Conservation (phyloP, 2,329 filamentous ascomycete species). For the Clonostachys rhizophaga region DNA sequence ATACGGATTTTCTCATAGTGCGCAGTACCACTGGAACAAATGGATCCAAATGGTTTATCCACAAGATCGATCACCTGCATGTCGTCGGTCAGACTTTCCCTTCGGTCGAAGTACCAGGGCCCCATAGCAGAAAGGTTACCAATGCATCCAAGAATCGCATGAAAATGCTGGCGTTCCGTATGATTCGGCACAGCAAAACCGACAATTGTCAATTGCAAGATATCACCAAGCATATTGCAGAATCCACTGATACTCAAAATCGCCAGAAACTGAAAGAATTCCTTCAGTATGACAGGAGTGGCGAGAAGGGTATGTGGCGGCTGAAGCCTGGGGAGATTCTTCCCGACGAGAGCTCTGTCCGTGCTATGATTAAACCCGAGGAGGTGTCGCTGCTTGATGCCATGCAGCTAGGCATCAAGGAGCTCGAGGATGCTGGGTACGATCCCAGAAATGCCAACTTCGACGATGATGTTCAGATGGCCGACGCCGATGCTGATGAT, state of each 20-base stretch:
- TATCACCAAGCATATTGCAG: slow-evolving; percentile 87
- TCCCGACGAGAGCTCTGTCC: slow-evolving; percentile 76
- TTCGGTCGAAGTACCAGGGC: slow-evolving; percentile 85
- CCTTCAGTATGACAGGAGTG: slow-evolving; percentile 80
- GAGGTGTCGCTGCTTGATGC: slow-evolving; percentile 92
- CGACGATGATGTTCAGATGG: slow-evolving; percentile 60
- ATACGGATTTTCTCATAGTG: slow-evolving; percentile 82
- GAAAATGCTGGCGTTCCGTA: slow-evolving; percentile 91
- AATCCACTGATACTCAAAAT: slow-evolving; percentile 92
- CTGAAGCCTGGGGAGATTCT: slow-evolving; percentile 68
- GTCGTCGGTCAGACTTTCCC: slow-evolving; percentile 93
- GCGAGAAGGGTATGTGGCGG: slow-evolving; percentile 75
- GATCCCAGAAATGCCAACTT: slow-evolving; percentile 57
- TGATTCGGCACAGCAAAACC: slow-evolving; percentile 72
- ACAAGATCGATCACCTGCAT: slow-evolving; percentile 86
- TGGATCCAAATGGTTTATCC: slow-evolving; percentile 78
- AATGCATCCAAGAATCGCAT: slow-evolving; percentile 95
- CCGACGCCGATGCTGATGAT: slow-evolving; percentile 58
- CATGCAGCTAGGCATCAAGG: slow-evolving; percentile 92
- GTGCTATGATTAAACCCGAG: slow-evolving; percentile 88
- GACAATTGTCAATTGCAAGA: slow-evolving; percentile 71
- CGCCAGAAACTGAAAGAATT: slow-evolving; percentile 97
- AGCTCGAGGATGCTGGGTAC: slow-evolving; percentile 87
- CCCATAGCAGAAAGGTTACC: slow-evolving; percentile 90
- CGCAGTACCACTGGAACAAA: slow-evolving; percentile 73